phyloP scores from a whole-genome alignment of 768 basidiomycete genomes.

The Mycena kentingensis region DNA sequence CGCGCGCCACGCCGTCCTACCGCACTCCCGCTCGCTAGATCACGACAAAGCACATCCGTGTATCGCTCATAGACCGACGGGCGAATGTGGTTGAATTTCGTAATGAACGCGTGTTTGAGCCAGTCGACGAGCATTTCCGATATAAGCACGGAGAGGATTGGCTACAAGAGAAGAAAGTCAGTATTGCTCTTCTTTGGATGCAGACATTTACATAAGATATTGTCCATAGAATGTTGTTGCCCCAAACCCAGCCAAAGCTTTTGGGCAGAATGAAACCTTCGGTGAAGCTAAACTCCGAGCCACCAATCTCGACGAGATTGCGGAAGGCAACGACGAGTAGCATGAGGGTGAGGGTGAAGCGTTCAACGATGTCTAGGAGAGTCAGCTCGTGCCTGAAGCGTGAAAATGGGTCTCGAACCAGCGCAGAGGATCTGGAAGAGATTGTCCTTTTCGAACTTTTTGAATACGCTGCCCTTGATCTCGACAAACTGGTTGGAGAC shows the following conservation, averaged over 20 bases:
- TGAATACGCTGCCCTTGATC: conserved; percentile 99
- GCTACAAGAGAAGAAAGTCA: conserved; percentile 47
- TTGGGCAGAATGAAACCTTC: conserved; percentile 75
- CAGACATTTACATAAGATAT: conserved; percentile 77
- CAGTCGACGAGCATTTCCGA: conserved; percentile 97
- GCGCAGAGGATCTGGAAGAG: conserved; percentile 99
- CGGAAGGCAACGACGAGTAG: conserved; percentile 88
- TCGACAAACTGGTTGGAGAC: conserved; percentile 99
- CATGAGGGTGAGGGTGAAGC: conserved; percentile 92
- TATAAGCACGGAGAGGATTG: conserved; percentile 84
- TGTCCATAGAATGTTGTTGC: conserved; percentile 79
- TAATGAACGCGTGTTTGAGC: conserved; percentile 99
- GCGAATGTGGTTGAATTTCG: conserved; percentile 98
- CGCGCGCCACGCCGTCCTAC: conserved; percentile 66
- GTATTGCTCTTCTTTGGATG: background rate
- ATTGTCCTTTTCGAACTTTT: conserved; percentile 98
- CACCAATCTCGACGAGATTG: conserved; percentile 91
- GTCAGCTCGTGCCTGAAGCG: background rate
- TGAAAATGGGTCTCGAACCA: conserved; percentile 43
- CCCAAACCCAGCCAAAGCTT: conserved; percentile 83
- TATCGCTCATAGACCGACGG: conserved; percentile 94
- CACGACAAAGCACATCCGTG: conserved; percentile 92
- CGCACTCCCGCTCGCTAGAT: conserved; percentile 79
- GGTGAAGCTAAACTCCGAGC: conserved; percentile 81
- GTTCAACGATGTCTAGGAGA: conserved; percentile 89